Percentiles rank a stretch among this genome's conserved stretches.
These are phyloP conservation scores for Pseudopediastrum boryanum DNA, from an alignment of 139 green algal species.

Conservation along the genomic window DNA sequence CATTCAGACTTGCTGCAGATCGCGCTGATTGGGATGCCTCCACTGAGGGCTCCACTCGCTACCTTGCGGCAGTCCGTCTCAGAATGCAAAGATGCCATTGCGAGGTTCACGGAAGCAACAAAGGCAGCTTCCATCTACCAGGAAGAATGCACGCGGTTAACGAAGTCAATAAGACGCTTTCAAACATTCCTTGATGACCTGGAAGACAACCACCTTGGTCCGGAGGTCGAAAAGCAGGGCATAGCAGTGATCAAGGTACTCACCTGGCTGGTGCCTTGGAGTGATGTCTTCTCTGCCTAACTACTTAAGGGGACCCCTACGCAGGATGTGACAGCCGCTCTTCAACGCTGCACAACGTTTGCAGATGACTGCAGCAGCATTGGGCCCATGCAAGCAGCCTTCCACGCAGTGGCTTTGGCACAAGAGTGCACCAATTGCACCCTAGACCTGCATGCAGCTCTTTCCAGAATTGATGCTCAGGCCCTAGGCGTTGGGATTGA, in stretches of 20 bases:
- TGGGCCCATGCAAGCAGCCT: neutral
- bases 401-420: neutral
- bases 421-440: slow-evolving; percentile 6
- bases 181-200: slow-evolving; percentile 10
- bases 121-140: neutral
- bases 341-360: slow-evolving; percentile 4
- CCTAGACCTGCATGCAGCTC: neutral
- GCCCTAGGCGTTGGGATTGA: neutral
- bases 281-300: too few relatives aligned
- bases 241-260: neutral
- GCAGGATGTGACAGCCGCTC: neutral
- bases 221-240: neutral
- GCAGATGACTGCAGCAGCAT: neutral
- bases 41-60: too few relatives aligned
- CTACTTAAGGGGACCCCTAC: too few relatives aligned
- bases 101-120: neutral
- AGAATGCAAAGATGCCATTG: neutral
- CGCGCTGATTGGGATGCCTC: too few relatives aligned
- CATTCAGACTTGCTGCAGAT: too few relatives aligned
- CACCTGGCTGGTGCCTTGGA: too few relatives aligned
- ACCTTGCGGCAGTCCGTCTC: neutral
- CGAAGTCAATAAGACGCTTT: neutral
- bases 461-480: neutral
- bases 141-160: neutral
- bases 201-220: neutral